phyloP scores from a whole-genome alignment of 805 yeast genomes.

The Yarrowia bubula region DNA sequence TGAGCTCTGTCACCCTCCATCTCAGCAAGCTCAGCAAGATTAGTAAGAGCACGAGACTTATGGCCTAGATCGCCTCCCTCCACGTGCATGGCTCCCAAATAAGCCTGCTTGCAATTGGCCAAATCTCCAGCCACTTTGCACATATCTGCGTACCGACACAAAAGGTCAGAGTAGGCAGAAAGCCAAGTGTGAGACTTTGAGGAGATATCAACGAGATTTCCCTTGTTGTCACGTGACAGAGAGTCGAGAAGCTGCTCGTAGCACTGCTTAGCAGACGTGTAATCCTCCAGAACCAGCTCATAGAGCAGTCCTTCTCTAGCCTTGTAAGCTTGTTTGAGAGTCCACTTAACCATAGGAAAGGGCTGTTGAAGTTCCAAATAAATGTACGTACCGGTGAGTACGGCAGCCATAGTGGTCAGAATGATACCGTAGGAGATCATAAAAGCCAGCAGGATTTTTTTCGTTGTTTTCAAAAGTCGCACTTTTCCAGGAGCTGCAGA shows the following conservation, averaged over 20 bases:
- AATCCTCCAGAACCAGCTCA: constrained; percentile 1
- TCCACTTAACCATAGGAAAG: constrained; percentile 4
- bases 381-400: background rate
- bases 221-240: constrained; percentile 1
- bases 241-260: constrained; percentile 9
- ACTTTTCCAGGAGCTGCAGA: constrained; percentile 7
- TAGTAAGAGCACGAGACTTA: background rate
- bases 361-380: constrained; percentile 13
- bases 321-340: background rate
- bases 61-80: background rate
- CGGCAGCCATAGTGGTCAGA: background rate
- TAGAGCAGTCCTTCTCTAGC: constrained; percentile 7
- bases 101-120: constrained; percentile 10
- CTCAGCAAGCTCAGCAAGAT: constrained; percentile 4
- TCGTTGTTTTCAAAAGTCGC: background rate
- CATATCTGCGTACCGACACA: constrained; percentile 24
- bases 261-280: background rate
- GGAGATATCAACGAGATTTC: background rate
- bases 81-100: background rate
- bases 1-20: background rate
- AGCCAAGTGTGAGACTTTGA: background rate
- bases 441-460: constrained; percentile 8
- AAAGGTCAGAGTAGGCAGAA: background rate
- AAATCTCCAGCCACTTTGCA: constrained; percentile 9
- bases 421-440: constrained; percentile 19